Conservation (phyloP, 148 eudicot species). For the Rhododendron henanense region DNA sequence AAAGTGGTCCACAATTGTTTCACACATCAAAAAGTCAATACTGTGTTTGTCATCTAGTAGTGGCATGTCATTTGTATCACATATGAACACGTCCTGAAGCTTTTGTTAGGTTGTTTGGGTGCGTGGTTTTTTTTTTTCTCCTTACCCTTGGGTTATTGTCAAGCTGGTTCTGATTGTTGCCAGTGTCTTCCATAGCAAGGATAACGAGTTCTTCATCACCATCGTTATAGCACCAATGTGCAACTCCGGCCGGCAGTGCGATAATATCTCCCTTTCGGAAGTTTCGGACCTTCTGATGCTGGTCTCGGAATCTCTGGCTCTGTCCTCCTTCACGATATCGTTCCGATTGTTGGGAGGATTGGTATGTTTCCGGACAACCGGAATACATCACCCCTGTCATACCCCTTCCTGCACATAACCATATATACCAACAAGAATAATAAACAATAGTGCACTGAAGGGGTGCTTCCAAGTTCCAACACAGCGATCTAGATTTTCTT, state of each 20-base stretch:
- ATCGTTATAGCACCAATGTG: conserved; percentile 68
- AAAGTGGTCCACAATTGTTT: neutral
- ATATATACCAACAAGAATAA: neutral
- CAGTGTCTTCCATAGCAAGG: conserved; percentile 39
- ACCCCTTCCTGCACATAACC: conserved; percentile 51
- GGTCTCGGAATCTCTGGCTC: conserved; percentile 38
- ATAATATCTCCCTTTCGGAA: conserved; percentile 57
- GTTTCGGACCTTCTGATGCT: conserved; percentile 60
- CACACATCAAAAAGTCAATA: no score
- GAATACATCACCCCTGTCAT: conserved; percentile 46
- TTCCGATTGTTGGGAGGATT: conserved; percentile 31
- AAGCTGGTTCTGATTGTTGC: conserved; percentile 66
- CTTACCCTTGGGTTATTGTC: conserved; percentile 61
- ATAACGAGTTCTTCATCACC: conserved; percentile 52
- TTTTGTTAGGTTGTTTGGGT: no score
- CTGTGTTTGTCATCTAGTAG: no score
- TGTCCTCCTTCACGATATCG: neutral
- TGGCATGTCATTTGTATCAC: no score
- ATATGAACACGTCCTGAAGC: no score
- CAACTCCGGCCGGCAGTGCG: conserved; percentile 59
- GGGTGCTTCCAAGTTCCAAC: no score
- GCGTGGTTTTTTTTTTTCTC: no score
- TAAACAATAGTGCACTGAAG: no score
- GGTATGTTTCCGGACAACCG: conserved; percentile 76
- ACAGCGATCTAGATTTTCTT: no score